Evolutionary conservation across 2,329 filamentous ascomycete genomes (phyloP).

Genomic region (Ceratocystis huliohia): DNA sequence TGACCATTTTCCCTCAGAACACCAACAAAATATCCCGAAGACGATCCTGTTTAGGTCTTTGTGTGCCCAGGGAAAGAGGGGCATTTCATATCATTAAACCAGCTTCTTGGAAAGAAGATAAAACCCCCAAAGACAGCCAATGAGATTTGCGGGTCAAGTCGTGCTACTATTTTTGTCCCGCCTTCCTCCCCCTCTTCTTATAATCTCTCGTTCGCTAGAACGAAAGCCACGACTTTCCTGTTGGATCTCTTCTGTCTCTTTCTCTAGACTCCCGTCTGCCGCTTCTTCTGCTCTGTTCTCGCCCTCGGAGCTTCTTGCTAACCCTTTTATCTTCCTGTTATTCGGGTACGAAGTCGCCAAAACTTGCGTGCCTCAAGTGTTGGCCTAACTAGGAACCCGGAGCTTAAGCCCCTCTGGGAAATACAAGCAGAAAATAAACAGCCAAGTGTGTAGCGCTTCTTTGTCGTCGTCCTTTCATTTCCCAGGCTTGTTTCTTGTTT

Average conservation of each 20-base stretch:
- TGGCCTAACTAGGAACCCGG: not conserved
- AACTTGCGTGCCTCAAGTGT: slow-evolving; percentile 1
- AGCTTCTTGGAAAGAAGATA: not conserved
- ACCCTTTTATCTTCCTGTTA: slow-evolving; percentile 5
- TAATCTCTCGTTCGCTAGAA: not conserved
- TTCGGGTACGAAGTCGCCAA: slow-evolving; percentile 1
- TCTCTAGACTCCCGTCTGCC: not conserved
- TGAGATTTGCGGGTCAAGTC: not conserved
- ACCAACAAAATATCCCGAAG: slow-evolving; percentile 1
- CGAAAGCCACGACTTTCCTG: not conserved
- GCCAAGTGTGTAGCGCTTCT: slow-evolving; percentile 4
- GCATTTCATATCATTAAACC: not conserved
- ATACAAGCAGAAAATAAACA: slow-evolving; percentile 2
- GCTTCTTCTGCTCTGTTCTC: not conserved
- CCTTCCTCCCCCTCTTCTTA: not conserved
- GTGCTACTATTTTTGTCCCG: slow-evolving; percentile 8
- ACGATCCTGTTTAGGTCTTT: not conserved
- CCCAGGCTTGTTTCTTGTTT: slow-evolving; percentile 4
- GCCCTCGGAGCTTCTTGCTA: not conserved
- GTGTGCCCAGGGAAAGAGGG: not conserved
- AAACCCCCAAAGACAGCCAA: not conserved
- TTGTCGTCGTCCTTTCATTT: slow-evolving; percentile 9
- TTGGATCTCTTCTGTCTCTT: not conserved
- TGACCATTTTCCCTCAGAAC: not conserved
- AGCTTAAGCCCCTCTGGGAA: slow-evolving; percentile 3